A percentile compares a stretch with the other conserved stretches of the same genome.
Evolutionary conservation across 2,329 filamentous ascomycete genomes (phyloP).

Genomic region (Penicillium griseofulvum): DNA sequence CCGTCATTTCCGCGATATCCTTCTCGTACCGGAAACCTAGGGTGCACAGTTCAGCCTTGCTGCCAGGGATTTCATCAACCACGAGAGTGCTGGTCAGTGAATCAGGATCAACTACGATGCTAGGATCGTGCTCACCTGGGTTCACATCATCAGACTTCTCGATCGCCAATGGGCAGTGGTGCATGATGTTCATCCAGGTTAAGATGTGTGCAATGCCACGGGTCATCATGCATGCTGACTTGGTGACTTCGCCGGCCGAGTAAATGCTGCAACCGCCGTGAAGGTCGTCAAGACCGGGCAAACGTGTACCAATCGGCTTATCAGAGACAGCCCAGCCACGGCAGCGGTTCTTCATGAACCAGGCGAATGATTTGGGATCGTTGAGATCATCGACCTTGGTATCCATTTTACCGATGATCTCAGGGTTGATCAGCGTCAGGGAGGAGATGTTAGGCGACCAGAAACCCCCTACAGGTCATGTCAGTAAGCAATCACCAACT

Average conservation of each 20-base stretch:
- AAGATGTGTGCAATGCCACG: slow-evolving; percentile 49
- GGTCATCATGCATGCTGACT: slow-evolving; percentile 63
- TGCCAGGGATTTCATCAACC: neutral
- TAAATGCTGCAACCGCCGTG: slow-evolving; percentile 68
- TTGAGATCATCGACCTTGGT: slow-evolving; percentile 14
- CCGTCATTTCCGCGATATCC: too few relatives aligned
- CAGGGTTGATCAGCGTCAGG: slow-evolving; percentile 41
- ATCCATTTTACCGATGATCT: slow-evolving; percentile 32
- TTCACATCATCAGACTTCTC: neutral
- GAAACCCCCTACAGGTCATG: slow-evolving; percentile 30
- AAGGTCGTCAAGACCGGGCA: slow-evolving; percentile 55
- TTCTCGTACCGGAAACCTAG: too few relatives aligned
- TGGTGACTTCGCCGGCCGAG: slow-evolving; percentile 61
- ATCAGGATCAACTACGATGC: too few relatives aligned
- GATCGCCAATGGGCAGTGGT: slow-evolving; percentile 20
- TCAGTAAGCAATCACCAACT: neutral
- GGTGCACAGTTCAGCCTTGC: neutral
- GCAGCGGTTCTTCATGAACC: slow-evolving; percentile 51
- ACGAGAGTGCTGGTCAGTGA: neutral
- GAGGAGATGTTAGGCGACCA: slow-evolving; percentile 43
- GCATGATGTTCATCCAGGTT: slow-evolving; percentile 60
- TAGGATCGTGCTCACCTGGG: neutral
- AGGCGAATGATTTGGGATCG: slow-evolving; percentile 21
- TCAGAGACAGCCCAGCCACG: slow-evolving; percentile 61
- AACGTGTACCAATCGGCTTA: slow-evolving; percentile 51